phyloP scores from a whole-genome alignment of 805 yeast species.

The Monosporozyma unispora region DNA sequence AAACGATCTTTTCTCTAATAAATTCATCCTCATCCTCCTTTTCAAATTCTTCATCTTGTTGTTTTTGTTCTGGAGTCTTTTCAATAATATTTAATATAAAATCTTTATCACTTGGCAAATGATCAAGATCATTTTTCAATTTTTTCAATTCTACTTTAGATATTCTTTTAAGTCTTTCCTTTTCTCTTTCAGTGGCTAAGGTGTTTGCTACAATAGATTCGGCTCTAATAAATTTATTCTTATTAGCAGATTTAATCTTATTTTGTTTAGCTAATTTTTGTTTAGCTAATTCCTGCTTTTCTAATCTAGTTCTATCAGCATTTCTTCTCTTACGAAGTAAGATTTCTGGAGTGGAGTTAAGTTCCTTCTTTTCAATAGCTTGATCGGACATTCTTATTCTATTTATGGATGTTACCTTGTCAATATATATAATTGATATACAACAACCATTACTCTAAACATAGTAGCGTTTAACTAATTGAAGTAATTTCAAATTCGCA shows the following conservation, averaged over 20 bases:
- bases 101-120: constrained; percentile 27
- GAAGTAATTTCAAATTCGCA: neutral
- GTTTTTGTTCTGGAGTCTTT: constrained; percentile 8
- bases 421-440: too few relatives aligned
- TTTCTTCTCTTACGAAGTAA: constrained; percentile 71
- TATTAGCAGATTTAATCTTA: constrained; percentile 36
- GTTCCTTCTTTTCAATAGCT: constrained; percentile 3
- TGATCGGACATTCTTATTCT: neutral
- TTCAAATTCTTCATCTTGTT: constrained; percentile 10
- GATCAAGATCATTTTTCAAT: constrained; percentile 17
- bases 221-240: constrained; percentile 58
- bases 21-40: constrained; percentile 24
- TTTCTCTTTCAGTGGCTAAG: constrained; percentile 57
- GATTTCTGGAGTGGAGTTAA: constrained; percentile 62
- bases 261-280: constrained; percentile 39
- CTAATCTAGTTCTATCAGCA: constrained; percentile 62
- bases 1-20: constrained; percentile 28
- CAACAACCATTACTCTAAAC: too few relatives aligned
- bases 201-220: constrained; percentile 63
- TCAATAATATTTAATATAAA: constrained; percentile 30
- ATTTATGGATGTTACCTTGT: too few relatives aligned
- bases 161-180: constrained; percentile 57
- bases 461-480: too few relatives aligned
- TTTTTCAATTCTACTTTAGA: constrained; percentile 40
- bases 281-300: constrained; percentile 59